These are phyloP conservation scores for Blepharisma japonicum DNA, from an alignment of 73 alveolate genomes.

Conservation along the genomic window DNA sequence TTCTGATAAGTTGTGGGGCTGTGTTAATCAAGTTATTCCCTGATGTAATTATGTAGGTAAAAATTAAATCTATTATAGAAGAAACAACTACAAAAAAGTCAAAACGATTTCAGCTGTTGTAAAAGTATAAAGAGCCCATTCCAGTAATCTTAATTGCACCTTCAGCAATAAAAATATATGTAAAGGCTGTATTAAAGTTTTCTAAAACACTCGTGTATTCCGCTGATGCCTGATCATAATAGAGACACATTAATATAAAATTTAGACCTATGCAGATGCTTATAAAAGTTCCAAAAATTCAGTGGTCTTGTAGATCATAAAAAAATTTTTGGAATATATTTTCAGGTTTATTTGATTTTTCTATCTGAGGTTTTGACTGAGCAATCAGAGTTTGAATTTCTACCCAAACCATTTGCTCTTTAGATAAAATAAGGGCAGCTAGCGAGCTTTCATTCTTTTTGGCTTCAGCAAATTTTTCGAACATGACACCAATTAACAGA, in stretches of 20 bases:
- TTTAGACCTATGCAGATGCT: conserved; percentile 40
- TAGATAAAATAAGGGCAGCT: conserved; percentile 44
- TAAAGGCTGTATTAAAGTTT: conserved; percentile 32
- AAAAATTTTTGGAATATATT: conserved; percentile 79
- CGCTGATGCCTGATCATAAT: conserved; percentile 31
- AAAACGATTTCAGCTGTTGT: conserved; percentile 86
- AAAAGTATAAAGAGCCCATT: conserved; percentile 80
- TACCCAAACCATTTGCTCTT: conserved; percentile 62
- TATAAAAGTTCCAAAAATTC: conserved; percentile 70
- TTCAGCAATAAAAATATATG: conserved; percentile 79
- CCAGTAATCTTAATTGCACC: conserved; percentile 77
- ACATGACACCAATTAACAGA: conserved; percentile 92
- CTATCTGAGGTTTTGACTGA: neutral
- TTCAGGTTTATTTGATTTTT: conserved; percentile 32
- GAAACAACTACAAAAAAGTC: conserved; percentile 93
- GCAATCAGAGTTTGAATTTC: conserved; percentile 48
- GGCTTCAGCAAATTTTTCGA: conserved; percentile 83
- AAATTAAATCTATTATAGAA: conserved; percentile 71
- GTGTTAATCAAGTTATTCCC: conserved; percentile 57
- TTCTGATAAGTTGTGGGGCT: conserved; percentile 89
- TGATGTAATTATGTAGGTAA: conserved; percentile 63
- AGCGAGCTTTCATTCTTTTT: conserved; percentile 47
- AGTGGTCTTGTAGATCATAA: conserved; percentile 66
- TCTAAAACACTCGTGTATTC: conserved; percentile 2
- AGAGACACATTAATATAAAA: conserved; percentile 35